Evolutionary conservation across 2,329 filamentous ascomycete species (phyloP).

Genomic region (Aspergillus hiratsukae): DNA sequence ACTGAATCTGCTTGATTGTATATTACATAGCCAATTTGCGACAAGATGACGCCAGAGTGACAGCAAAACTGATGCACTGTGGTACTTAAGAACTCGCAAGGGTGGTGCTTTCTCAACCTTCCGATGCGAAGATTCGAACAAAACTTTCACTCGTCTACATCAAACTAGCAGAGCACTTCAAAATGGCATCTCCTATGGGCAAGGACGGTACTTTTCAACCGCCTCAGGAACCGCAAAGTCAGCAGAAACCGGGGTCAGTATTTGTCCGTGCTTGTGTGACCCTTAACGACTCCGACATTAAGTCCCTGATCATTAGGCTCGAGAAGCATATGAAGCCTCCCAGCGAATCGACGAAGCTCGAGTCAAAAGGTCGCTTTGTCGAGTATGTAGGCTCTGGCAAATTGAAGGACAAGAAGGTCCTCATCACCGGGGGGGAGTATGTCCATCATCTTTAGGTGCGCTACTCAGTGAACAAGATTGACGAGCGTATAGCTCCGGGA

Average conservation of each 20-base stretch:
- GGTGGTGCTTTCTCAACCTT: neutral
- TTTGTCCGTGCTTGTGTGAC: neutral
- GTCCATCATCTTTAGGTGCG: conserved; percentile 14
- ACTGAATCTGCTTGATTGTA: neutral
- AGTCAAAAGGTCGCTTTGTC: conserved; percentile 20
- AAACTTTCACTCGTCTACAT: neutral
- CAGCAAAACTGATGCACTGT: neutral
- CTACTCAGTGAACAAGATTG: neutral
- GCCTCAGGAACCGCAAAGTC: conserved; percentile 19
- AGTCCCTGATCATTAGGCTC: neutral
- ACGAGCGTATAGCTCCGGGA: conserved; percentile 43
- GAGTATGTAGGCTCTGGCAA: conserved; percentile 47
- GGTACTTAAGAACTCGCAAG: neutral
- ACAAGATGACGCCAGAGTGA: conserved; percentile 25
- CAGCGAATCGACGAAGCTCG: conserved; percentile 34
- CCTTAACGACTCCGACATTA: neutral
- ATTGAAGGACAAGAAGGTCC: conserved; percentile 47
- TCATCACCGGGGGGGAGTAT: conserved; percentile 56
- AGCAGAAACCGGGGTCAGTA: conserved; percentile 25
- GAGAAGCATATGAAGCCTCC: conserved; percentile 20
- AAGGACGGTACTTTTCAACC: conserved; percentile 21
- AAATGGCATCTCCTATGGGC: conserved; percentile 22
- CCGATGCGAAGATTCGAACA: neutral
- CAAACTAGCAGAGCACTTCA: neutral
- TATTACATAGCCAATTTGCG: conserved; percentile 4